Evolutionary conservation across 176 grass and related monocot genomes (phyloP).

Genomic region (Thinopyrum elongatum): DNA sequence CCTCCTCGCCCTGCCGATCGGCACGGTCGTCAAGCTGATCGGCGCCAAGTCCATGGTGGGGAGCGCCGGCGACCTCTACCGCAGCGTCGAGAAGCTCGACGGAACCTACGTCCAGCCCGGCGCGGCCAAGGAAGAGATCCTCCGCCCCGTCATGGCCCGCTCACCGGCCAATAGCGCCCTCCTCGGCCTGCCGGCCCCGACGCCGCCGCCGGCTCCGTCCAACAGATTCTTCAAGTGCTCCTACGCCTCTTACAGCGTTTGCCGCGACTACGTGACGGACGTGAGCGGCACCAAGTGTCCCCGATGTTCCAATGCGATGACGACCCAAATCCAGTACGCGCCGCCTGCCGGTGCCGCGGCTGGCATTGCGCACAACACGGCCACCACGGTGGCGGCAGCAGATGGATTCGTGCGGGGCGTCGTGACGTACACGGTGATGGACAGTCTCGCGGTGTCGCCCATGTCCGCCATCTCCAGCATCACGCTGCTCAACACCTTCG

Average conservation of each 20-base stretch:
- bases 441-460: conserved; percentile 37
- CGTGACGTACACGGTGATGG: conserved; percentile 38
- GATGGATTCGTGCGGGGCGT: neutral
- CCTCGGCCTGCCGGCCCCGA: neutral
- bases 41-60: conserved; percentile 13
- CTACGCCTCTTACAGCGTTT: neutral
- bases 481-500: conserved; percentile 33
- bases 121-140: neutral
- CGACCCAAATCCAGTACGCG: neutral
- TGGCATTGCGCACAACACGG: neutral
- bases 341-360: neutral
- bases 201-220: neutral
- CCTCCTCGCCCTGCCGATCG: neutral
- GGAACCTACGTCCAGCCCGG: neutral
- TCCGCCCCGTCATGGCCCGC: neutral
- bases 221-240: neutral
- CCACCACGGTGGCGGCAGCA: neutral
- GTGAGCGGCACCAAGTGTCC: neutral
- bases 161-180: neutral
- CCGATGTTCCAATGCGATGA: neutral
- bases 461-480: conserved; percentile 53
- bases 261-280: neutral
- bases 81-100: neutral
- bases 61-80: neutral
- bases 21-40: conserved; percentile 26